A percentile compares a stretch with the other conserved stretches of the same genome.
phyloP scores from a whole-genome alignment of 2,329 filamentous ascomycete genomes.

The Pseudogymnoascus verrucosus region DNA sequence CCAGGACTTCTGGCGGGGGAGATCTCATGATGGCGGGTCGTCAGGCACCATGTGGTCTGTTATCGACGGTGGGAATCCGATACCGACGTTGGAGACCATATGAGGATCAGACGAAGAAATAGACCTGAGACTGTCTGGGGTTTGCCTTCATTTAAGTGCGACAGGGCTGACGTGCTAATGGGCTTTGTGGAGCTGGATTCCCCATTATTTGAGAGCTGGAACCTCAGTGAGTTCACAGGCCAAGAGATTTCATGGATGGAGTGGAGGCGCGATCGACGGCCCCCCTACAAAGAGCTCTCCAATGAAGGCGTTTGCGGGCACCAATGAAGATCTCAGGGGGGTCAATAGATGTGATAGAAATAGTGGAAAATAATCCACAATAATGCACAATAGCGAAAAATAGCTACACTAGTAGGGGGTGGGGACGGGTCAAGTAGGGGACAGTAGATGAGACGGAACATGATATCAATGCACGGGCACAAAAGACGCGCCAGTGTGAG shows the following conservation, averaged over 20 bases:
- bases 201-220: background rate
- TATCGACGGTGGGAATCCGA: background rate
- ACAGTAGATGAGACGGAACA: background rate
- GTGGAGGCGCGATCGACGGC: background rate
- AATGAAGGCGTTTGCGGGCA: background rate
- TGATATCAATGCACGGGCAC: background rate
- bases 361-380: background rate
- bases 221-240: background rate
- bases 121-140: background rate
- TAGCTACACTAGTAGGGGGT: background rate
- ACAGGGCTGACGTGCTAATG: background rate
- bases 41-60: background rate
- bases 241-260: background rate
- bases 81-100: background rate
- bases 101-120: background rate
- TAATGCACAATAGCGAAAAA: background rate
- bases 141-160: background rate
- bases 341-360: background rate
- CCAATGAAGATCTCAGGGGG: constrained; percentile 1
- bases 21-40: constrained; percentile 25
- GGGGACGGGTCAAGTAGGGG: background rate
- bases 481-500: background rate
- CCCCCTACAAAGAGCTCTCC: background rate
- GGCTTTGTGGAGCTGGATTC: background rate
- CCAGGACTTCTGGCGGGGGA: constrained; percentile 33